phyloP scores from a whole-genome alignment of 1,284 basidiomycete species.

The Neonothopanus nambi region DNA sequence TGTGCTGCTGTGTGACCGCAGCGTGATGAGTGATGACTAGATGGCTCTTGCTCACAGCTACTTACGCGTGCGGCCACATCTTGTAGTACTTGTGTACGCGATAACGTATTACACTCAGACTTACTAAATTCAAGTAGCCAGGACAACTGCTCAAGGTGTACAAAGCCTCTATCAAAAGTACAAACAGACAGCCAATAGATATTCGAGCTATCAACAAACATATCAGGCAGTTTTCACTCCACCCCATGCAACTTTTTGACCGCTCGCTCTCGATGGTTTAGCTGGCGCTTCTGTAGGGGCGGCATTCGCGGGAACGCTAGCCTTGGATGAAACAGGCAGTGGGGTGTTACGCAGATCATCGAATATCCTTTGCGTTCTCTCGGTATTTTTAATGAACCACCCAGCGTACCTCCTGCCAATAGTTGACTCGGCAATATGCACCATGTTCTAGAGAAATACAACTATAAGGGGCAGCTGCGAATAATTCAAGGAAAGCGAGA shows the following conservation, averaged over 20 bases:
- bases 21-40: too few relatives aligned
- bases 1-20: neutral
- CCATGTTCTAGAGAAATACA: slow-evolving; percentile 82
- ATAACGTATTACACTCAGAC: too few relatives aligned
- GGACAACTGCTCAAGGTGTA: too few relatives aligned
- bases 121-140: too few relatives aligned
- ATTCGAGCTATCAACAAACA: neutral
- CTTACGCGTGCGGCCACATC: too few relatives aligned
- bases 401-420: slow-evolving; percentile 91
- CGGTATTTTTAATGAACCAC: slow-evolving; percentile 96
- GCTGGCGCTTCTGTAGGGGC: slow-evolving; percentile 22
- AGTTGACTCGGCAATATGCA: slow-evolving; percentile 93
- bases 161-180: too few relatives aligned
- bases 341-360: slow-evolving; percentile 77
- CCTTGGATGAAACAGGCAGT: slow-evolving; percentile 32
- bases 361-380: slow-evolving; percentile 82
- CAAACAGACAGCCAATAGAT: neutral
- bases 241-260: slow-evolving; percentile 63
- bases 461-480: too few relatives aligned
- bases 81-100: too few relatives aligned
- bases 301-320: slow-evolving; percentile 18
- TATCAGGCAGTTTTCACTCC: slow-evolving; percentile 37
- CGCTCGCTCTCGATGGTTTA: slow-evolving; percentile 24
- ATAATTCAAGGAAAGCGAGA: neutral
- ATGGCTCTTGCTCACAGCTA: too few relatives aligned